Evolutionary conservation across 2,329 filamentous ascomycete genomes (phyloP).

Genomic region (Colletotrichum viniferum): DNA sequence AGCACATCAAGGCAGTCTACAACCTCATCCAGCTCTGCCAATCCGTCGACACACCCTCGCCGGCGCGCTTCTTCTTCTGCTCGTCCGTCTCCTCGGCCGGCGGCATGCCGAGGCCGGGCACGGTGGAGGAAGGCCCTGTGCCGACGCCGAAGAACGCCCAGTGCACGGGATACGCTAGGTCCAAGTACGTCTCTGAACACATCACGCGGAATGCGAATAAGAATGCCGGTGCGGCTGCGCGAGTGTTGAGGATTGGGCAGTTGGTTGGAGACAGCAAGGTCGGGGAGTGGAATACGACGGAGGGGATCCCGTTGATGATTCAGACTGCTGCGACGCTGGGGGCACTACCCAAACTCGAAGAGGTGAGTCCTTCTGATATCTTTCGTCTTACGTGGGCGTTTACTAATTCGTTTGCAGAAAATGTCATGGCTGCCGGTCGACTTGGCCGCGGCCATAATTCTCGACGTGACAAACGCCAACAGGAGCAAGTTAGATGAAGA

Average conservation of each 20-base stretch:
- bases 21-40: constrained; percentile 39
- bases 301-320: constrained; percentile 54
- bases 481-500: background rate
- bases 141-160: constrained; percentile 38
- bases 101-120: background rate
- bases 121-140: constrained; percentile 24
- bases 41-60: constrained; percentile 22
- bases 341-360: constrained; percentile 44
- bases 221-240: constrained; percentile 5
- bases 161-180: constrained; percentile 53
- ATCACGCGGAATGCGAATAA: constrained; percentile 30
- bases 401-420: background rate
- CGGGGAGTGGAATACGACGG: constrained; percentile 53
- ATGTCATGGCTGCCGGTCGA: constrained; percentile 42
- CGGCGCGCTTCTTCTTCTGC: background rate
- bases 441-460: constrained; percentile 31
- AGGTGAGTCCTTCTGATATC: constrained; percentile 27
- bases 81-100: background rate
- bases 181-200: constrained; percentile 53
- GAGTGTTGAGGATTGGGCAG: constrained; percentile 44
- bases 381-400: too few species aligned
- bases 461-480: constrained; percentile 30
- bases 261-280: constrained; percentile 42
- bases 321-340: constrained; percentile 47
- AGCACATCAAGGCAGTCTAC: constrained; percentile 29